Evolutionary conservation across 2,329 filamentous ascomycete genomes (phyloP).

Genomic region (Thielaviopsis populi): DNA sequence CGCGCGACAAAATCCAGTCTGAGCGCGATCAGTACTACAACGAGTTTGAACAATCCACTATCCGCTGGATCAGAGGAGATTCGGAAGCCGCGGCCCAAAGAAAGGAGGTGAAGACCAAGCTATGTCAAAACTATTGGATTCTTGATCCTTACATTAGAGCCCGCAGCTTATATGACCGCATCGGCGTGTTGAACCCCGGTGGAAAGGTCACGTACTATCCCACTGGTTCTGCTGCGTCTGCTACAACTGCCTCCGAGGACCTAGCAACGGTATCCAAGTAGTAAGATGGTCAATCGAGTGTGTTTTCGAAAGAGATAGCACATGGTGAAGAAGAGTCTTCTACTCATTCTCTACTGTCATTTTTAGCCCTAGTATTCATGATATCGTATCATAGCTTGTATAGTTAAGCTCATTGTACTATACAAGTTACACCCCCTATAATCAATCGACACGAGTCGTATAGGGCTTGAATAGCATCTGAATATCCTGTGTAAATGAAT

Average conservation of each 20-base stretch:
- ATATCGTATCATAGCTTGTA: not conserved
- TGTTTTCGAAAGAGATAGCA: not conserved
- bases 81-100: constrained; percentile 41
- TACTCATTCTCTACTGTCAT: not conserved
- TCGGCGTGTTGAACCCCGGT: constrained; percentile 50
- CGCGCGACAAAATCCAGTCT: constrained; percentile 46
- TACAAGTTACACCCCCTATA: not conserved
- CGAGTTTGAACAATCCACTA: constrained; percentile 58
- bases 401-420: not conserved
- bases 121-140: constrained; percentile 71
- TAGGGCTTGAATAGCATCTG: not conserved
- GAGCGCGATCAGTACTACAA: constrained; percentile 51
- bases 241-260: constrained; percentile 18
- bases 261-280: not conserved
- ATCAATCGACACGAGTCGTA: no score
- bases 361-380: constrained; percentile 1
- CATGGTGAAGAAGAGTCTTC: not conserved
- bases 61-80: constrained; percentile 53
- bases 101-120: constrained; percentile 42
- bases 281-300: not conserved
- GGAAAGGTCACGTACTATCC: constrained; percentile 61
- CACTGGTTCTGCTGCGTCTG: constrained; percentile 17
- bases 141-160: constrained; percentile 79
- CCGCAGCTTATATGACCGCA: constrained; percentile 69
- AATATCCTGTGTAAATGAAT: no score